Evolutionary conservation across 208 protist species (phyloP).

Genomic region (Acanthamoeba triangularis): DNA sequence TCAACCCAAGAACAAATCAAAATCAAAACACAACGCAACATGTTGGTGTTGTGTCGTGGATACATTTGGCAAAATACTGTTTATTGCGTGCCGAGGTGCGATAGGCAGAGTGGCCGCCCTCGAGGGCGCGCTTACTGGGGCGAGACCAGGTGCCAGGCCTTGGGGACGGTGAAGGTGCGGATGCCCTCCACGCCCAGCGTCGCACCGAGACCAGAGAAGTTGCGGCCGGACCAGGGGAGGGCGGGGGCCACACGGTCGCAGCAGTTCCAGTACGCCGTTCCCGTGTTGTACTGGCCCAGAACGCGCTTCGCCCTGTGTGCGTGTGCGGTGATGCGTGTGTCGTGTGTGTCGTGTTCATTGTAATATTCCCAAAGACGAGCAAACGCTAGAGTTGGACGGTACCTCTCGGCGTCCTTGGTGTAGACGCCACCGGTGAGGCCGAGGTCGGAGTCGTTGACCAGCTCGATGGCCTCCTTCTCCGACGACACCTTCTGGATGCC

Average conservation of each 20-base stretch:
- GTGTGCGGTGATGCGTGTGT: too few species aligned
- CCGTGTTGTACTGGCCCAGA: slow-evolving; percentile 72
- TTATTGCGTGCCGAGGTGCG: too few species aligned
- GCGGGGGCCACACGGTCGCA: slow-evolving; percentile 74
- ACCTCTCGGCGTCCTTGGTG: not conserved
- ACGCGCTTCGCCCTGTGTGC: slow-evolving; percentile 71
- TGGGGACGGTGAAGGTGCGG: slow-evolving; percentile 61
- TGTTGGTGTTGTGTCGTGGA: not conserved
- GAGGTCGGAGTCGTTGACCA: slow-evolving; percentile 83
- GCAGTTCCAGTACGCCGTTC: slow-evolving; percentile 85
- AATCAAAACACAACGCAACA: not conserved
- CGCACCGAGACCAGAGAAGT: slow-evolving; percentile 34
- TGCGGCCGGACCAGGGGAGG: slow-evolving; percentile 55
- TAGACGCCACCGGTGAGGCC: slow-evolving; percentile 80
- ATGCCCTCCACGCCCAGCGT: slow-evolving; percentile 62
- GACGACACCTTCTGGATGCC: slow-evolving; percentile 62
- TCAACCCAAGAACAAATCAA: not conserved
- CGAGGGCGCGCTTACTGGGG: not conserved
- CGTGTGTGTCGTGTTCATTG: not conserved
- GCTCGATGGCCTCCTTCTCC: slow-evolving; percentile 66
- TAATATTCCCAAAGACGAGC: not conserved
- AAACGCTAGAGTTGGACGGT: too few species aligned
- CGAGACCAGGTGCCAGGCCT: slow-evolving; percentile 52
- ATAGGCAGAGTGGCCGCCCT: too few species aligned
- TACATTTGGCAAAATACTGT: not conserved